Evolutionary conservation across 1,284 basidiomycete species (phyloP), one percentile per base, ranked within the genome.

Genomic region (Ceratobasidium sp.): DNA sequence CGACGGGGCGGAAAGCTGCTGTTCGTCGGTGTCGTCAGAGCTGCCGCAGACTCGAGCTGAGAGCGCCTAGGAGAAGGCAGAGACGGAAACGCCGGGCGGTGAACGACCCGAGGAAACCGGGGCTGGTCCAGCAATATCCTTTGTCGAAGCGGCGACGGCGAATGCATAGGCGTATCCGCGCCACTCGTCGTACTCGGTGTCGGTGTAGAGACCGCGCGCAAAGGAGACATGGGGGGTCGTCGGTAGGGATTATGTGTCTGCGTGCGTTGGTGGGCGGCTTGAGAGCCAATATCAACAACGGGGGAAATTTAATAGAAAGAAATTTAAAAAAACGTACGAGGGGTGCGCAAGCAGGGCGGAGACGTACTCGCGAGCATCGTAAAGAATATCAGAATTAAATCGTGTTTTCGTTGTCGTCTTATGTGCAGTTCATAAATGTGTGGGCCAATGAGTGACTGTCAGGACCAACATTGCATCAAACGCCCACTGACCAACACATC

Each of bases 351-450:
- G 40, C 61, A 75, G 50, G 73, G 61, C 23, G 62, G 73, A 15
- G 73, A 57, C 3, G 73, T 75, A 52, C 73, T 75, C 28, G 73
- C 73, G 52, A 75, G 61, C 73, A 75, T 75, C 40, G 73, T 66
- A 68, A 33, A 15, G 40, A 26, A 65, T 54, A 50, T 75, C 46
- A 38, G 50, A 52, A 48, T 52, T 44, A 42, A 20, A 38, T 66
- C 61, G 61, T 65, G 61, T 65, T 75, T 66, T 50, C 40, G 61
- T 65, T 62, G 61, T 54, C 28, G 42, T 46, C 42, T 65, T 73
- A 74, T 74, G 71, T 74, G 71, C 61, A 64, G 71, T 62, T 74
- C 71, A 74, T 74, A 64, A 74, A 65, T 64, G 71, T 74, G 71
- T 73, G 68, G 20, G 13, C 65, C n/a, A 67, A 54, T 44, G 44